Percentiles rank a stretch among this genome's conserved stretches.
These are phyloP conservation scores for Pseudogymnoascus sp. DNA, from an alignment of 2,329 filamentous ascomycete species.

Conservation along the genomic window DNA sequence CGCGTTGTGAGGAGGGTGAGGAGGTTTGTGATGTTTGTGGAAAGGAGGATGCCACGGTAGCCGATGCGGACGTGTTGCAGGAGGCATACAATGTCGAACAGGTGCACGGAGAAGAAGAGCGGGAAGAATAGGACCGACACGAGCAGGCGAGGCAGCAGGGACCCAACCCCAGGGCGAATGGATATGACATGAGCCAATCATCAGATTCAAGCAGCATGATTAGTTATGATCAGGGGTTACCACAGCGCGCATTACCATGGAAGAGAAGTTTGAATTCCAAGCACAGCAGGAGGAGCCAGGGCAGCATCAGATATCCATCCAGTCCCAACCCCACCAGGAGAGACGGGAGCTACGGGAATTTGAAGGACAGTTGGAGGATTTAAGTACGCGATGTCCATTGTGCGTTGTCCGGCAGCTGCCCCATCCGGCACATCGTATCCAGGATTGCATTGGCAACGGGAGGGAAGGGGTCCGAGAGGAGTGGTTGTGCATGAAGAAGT, in stretches of 20 bases:
- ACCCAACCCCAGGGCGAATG: neutral
- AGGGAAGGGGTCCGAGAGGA: neutral
- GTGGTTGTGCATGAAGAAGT: neutral
- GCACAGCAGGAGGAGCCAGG: neutral
- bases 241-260: neutral
- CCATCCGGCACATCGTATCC: neutral
- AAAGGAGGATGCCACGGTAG: too few relatives aligned
- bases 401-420: neutral
- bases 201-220: neutral
- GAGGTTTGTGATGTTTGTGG: too few relatives aligned
- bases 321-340: neutral
- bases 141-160: too few relatives aligned
- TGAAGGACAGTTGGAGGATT: neutral
- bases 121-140: too few relatives aligned
- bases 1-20: too few relatives aligned
- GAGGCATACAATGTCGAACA: too few relatives aligned
- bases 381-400: neutral
- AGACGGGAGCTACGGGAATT: neutral
- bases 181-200: neutral
- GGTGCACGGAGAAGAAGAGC: too few relatives aligned
- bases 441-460: neutral
- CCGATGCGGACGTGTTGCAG: too few relatives aligned
- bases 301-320: neutral
- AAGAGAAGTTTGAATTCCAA: neutral
- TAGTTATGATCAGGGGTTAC: neutral